phyloP scores from a whole-genome alignment of 2,329 filamentous ascomycete species.

The Arthrinium puccinioides region DNA sequence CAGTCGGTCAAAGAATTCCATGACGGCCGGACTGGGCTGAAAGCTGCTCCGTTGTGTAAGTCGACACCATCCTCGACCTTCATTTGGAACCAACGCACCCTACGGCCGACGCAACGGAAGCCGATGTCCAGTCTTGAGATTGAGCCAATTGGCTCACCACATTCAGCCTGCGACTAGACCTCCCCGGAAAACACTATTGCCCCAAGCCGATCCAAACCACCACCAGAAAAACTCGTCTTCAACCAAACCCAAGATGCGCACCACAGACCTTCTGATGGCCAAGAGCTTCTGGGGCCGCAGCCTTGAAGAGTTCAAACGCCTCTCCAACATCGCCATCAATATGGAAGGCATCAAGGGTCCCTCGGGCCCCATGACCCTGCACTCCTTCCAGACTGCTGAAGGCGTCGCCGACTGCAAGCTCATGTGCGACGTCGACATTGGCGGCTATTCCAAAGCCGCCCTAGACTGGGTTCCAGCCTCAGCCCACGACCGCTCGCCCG shows the following conservation, averaged over 20 bases:
- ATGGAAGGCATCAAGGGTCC: conserved; percentile 63
- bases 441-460: conserved; percentile 70
- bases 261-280: conserved; percentile 33
- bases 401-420: conserved; percentile 55
- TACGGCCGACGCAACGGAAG: not conserved
- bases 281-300: conserved; percentile 53
- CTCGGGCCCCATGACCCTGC: conserved; percentile 55
- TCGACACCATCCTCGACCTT: too few species aligned
- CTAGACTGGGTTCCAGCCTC: conserved; percentile 54
- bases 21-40: too few species aligned
- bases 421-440: conserved; percentile 82
- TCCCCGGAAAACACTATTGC: too few species aligned
- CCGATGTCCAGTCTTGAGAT: conserved; percentile 20
- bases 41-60: too few species aligned
- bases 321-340: conserved; percentile 53
- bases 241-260: conserved; percentile 34
- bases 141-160: conserved; percentile 24
- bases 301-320: conserved; percentile 51
- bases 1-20: too few species aligned
- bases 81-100: too few species aligned
- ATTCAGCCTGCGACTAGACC: too few species aligned
- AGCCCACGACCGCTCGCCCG: conserved; percentile 18
- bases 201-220: too few species aligned
- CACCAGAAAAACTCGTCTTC: too few species aligned
- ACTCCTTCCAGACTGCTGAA: conserved; percentile 49